These are phyloP conservation scores for Miscanthus sacchariflorus DNA, from an alignment of 202 grass and related monocot genomes.

Conservation along the genomic window DNA sequence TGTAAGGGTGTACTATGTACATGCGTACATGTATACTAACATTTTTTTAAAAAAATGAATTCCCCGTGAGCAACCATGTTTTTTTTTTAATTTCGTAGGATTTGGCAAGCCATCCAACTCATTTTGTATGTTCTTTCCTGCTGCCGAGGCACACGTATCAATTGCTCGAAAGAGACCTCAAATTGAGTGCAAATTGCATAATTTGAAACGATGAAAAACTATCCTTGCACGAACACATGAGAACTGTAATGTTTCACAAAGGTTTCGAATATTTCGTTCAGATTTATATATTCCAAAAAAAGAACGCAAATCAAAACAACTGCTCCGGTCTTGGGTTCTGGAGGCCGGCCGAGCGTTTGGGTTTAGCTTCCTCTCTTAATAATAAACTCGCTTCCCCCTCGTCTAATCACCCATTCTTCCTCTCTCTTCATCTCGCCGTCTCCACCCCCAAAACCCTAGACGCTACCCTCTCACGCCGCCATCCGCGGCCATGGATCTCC, in stretches of 20 bases:
- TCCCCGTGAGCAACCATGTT: no score
- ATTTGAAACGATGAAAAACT: neutral
- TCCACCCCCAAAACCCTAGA: conserved; percentile 54
- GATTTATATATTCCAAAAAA: neutral
- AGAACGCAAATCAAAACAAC: neutral
- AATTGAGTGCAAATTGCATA: neutral
- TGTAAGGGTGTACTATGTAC: no score
- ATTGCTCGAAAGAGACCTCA: neutral
- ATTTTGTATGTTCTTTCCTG: neutral
- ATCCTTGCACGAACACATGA: neutral
- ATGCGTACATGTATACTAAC: no score
- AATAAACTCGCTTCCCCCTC: neutral
- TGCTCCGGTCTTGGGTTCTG: neutral
- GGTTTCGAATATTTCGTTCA: neutral
- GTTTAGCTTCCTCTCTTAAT: conserved; percentile 16
- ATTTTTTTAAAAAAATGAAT: no score
- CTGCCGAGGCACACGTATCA: neutral
- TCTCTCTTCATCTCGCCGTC: conserved; percentile 5
- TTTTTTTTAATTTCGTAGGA: neutral
- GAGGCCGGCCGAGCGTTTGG: neutral
- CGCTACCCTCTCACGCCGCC: conserved; percentile 22
- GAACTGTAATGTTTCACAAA: neutral
- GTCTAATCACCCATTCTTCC: neutral
- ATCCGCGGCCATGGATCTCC: conserved; percentile 80
- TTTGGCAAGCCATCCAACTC: neutral